phyloP scores from a whole-genome alignment of 441 rosid genomes.

The Cnidoscolus chayamansa region DNA sequence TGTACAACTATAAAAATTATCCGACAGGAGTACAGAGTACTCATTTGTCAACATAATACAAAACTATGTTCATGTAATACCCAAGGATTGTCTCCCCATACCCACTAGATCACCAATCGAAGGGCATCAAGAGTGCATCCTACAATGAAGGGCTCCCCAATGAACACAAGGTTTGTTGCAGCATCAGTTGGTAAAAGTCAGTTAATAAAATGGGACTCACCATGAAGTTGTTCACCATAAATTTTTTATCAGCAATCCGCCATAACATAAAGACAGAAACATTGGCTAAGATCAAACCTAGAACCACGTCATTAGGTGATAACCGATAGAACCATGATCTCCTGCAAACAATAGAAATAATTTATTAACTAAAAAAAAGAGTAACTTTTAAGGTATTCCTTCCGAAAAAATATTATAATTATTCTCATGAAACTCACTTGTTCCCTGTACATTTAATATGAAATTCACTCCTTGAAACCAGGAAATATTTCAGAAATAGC shows the following conservation, averaged over 20 bases:
- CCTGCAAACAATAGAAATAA: constrained; percentile 45
- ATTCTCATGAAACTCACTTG: not conserved
- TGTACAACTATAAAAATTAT: not conserved
- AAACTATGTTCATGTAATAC: constrained; percentile 2
- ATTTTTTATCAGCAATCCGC: constrained; percentile 49
- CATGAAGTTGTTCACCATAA: constrained; percentile 74
- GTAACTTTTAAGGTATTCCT: not conserved
- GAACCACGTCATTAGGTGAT: constrained; percentile 47
- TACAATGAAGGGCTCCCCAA: not conserved
- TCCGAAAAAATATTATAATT: not conserved
- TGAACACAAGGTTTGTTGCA: not conserved
- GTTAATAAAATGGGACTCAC: constrained; percentile 39
- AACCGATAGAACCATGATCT: constrained; percentile 50
- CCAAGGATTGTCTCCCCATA: not conserved
- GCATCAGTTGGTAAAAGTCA: constrained; percentile 13
- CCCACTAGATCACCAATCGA: constrained; percentile 7
- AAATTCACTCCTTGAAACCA: not conserved
- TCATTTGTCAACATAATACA: not conserved
- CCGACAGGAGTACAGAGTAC: not conserved
- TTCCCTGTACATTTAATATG: not conserved
- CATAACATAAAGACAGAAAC: constrained; percentile 65
- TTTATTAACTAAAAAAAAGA: constrained; percentile 1
- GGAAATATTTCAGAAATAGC: not conserved
- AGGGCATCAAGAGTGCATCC: constrained; percentile 2
- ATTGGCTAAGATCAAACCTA: constrained; percentile 64